These are phyloP conservation scores for Geranium incanum DNA, from an alignment of 441 rosid genomes.

Conservation along the genomic window DNA sequence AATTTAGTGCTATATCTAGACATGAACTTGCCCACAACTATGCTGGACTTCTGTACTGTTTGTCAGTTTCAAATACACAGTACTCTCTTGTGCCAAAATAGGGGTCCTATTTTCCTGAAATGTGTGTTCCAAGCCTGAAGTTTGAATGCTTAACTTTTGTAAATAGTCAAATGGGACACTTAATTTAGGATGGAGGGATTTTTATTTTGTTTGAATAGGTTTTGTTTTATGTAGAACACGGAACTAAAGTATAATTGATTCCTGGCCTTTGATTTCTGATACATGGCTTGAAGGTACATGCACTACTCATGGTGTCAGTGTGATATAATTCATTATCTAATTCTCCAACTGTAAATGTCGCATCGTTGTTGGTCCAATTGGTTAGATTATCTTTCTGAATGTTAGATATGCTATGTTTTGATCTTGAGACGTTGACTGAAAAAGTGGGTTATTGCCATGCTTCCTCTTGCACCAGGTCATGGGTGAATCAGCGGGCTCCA, in stretches of 20 bases:
- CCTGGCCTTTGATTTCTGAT: neutral
- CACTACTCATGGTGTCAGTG: neutral
- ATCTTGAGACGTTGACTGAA: neutral
- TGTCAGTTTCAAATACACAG: too few relatives aligned
- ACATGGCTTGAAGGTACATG: neutral
- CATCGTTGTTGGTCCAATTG: neutral
- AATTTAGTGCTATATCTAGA: too few relatives aligned
- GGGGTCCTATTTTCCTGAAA: too few relatives aligned
- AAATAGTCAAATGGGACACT: too few relatives aligned
- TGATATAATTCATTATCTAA: neutral
- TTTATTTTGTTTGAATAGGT: neutral
- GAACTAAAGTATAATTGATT: neutral
- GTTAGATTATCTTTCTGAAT: neutral
- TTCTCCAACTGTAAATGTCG: neutral
- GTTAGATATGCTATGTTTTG: conserved; percentile 1
- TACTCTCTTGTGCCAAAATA: too few relatives aligned
- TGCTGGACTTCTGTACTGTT: too few relatives aligned
- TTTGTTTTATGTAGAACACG: neutral
- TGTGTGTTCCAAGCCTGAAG: too few relatives aligned
- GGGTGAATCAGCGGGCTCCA: conserved; percentile 84
- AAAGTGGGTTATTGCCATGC: neutral
- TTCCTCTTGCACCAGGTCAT: conserved; percentile 42
- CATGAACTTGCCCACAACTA: too few relatives aligned
- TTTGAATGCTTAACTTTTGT: too few relatives aligned
- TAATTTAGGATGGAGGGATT: too few relatives aligned